Conservation (phyloP, 202 grass and related monocot species). For the Schoenoplectus tabernaemontani region DNA sequence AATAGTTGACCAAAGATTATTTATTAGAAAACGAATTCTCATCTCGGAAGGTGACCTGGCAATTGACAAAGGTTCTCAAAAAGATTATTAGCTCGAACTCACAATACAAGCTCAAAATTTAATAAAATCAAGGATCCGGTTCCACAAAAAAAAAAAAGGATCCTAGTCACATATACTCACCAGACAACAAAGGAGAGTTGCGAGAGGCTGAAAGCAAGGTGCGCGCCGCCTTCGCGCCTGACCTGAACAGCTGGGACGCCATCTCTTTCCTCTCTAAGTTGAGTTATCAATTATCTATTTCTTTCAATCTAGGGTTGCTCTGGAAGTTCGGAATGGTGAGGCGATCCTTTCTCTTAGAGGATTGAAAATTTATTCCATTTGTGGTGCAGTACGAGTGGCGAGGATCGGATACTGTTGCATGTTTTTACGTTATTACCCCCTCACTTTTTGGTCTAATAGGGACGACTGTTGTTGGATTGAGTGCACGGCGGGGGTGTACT, state of each 20-base stretch:
- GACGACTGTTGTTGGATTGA: neutral
- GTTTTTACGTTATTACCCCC: neutral
- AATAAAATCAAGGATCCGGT: neutral
- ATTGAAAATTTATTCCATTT: conserved; percentile 21
- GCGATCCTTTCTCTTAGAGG: too few species aligned
- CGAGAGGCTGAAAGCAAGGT: conserved; percentile 37
- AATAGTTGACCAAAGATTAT: neutral
- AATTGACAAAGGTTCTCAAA: neutral
- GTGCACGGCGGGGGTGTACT: neutral
- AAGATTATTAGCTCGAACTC: neutral
- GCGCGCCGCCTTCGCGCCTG: conserved; percentile 41
- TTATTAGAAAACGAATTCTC: neutral
- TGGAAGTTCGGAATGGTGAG: too few species aligned
- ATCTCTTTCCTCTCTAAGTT: conserved; percentile 11
- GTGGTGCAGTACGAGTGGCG: conserved; percentile 12
- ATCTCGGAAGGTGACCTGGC: neutral
- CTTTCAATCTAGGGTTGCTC: too few species aligned
- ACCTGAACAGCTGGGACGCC: conserved; percentile 42
- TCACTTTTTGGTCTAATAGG: neutral
- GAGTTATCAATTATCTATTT: neutral
- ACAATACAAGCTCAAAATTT: neutral
- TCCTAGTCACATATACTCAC: conserved; percentile 19
- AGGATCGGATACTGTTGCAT: conserved; percentile 8
- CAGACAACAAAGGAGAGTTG: conserved; percentile 23
- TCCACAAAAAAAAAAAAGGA: neutral